Conservation (phyloP, 129 eudicot species). For the Helianthus tuberosus region DNA sequence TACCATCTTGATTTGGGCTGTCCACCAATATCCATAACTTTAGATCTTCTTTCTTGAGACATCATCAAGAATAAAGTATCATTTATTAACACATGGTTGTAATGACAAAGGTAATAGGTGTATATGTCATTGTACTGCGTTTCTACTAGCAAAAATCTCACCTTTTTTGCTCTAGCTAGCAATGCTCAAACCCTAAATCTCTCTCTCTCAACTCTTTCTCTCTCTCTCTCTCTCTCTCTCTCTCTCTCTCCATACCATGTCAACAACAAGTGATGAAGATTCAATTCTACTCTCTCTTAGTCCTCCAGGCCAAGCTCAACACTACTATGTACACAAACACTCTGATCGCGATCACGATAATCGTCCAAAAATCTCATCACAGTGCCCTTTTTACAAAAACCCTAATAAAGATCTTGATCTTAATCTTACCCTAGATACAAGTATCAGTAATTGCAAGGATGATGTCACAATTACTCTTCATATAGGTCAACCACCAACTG, state of each 20-base stretch:
- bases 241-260: constrained; percentile 24
- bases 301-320: constrained; percentile 70
- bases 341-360: neutral
- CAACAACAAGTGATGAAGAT: constrained; percentile 56
- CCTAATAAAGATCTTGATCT: constrained; percentile 38
- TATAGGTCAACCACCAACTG: constrained; percentile 10
- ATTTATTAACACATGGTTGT: neutral
- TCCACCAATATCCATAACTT: constrained; percentile 2
- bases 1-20: neutral
- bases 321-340: constrained; percentile 9
- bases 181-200: neutral
- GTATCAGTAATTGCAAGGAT: constrained; percentile 13
- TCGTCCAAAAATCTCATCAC: constrained; percentile 16
- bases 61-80: neutral
- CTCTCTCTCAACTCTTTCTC: too few species aligned
- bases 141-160: neutral
- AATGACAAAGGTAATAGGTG: neutral
- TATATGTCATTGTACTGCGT: neutral
- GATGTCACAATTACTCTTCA: constrained; percentile 74
- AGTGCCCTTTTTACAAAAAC: constrained; percentile 35
- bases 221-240: neutral
- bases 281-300: constrained; percentile 71
- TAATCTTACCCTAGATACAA: constrained; percentile 24
- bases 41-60: neutral
- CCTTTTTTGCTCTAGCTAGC: neutral